Base-by-base conservation (phyloP, 768 basidiomycete species). In the Agaricus sinodeliciosus region DNA sequence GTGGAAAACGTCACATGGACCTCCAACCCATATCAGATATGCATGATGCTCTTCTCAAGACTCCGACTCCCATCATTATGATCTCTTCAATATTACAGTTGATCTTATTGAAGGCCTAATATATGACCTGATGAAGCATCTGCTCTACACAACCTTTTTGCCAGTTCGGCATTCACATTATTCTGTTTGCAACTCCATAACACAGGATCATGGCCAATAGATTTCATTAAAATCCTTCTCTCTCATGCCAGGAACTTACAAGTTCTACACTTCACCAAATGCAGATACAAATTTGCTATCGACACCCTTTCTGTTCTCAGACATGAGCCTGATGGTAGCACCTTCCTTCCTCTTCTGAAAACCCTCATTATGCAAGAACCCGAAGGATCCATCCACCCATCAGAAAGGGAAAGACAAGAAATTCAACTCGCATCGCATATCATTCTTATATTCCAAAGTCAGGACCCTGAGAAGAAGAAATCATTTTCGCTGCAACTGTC, bases 341-440 rank as follows among this genome's bases (percentile, higher is more conserved):
- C 26, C 16, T 31, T 2, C 16, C 48, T 40, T 9, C 26, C 26
- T 28, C 48, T 49, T 13, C 22, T 41, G 2, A 22, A 49, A n/a
- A 40, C 28, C 28, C n/a, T 49, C n/a, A 15, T 41, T 9, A 49
- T 49, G 8, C 47, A 48, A 48, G 47, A 48, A 37, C 47, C 47
- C 12, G 35, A 37, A 48, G 34, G 19, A 3, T 36, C 35, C 37
- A n/a, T 9, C 19, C 9, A 25, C 0, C 15, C 26, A 48, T 11
- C 31, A 37, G 34, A 12, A n/a, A 48, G 35, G 25, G 35, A 37
- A 26, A 37, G 6, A 27, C 47, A 37, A 9, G 39, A 49, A 49
- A 36, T 25, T 39, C n/a, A 49, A 27, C 36, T 49, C n/a, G 39
- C 48, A 16, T 41, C 48, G 40, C 26, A 27, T 27, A 40, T 49